These are phyloP conservation scores for Mortierella sp. DNA, from an alignment of 371 early-diverging fungal genomes.

Conservation along the genomic window DNA sequence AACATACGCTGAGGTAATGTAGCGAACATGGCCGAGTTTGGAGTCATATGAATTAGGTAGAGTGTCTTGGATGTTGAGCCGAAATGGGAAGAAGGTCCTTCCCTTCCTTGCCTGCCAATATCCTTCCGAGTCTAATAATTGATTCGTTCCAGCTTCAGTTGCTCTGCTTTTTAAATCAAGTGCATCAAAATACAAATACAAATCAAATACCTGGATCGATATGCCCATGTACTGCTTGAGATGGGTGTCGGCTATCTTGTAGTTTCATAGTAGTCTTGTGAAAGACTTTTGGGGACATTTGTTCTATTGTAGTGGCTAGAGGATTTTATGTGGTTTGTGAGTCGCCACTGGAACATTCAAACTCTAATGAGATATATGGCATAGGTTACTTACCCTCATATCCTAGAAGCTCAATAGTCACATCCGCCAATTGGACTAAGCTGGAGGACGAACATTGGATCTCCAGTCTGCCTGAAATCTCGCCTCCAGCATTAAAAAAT, in stretches of 20 bases:
- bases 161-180: background rate
- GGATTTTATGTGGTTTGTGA: too few relatives aligned
- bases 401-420: constrained; percentile 43
- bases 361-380: too few relatives aligned
- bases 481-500: constrained; percentile 50
- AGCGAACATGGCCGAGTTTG: constrained; percentile 50
- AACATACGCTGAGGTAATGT: constrained; percentile 46
- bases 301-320: constrained; percentile 40
- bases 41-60: constrained; percentile 51
- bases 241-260: constrained; percentile 45
- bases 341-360: too few relatives aligned
- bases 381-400: constrained; percentile 34
- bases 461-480: constrained; percentile 44
- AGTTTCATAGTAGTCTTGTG: constrained; percentile 43
- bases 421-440: constrained; percentile 42
- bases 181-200: background rate
- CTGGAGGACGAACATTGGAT: constrained; percentile 44
- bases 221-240: constrained; percentile 48
- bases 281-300: constrained; percentile 33
- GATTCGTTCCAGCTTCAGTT: background rate
- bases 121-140: constrained; percentile 42
- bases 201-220: constrained; percentile 31
- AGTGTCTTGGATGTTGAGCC: constrained; percentile 42
- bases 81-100: constrained; percentile 48
- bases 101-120: constrained; percentile 53